These are phyloP conservation scores for Tylopilus sp. DNA, from an alignment of 768 basidiomycete genomes.

Conservation along the genomic window DNA sequence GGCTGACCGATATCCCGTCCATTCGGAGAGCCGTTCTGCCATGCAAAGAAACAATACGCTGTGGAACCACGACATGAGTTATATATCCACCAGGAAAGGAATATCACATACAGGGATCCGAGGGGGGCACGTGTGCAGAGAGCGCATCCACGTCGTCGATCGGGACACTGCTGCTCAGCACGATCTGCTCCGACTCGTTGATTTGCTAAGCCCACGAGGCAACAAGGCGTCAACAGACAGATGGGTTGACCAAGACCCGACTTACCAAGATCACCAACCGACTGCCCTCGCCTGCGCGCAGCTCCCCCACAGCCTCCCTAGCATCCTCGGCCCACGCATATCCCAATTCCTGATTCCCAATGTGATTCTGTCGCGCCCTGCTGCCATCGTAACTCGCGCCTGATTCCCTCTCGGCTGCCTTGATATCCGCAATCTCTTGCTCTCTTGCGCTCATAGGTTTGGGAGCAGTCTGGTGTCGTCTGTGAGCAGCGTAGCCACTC, in stretches of 20 bases:
- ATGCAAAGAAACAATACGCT: slow-evolving; percentile 66
- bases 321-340: slow-evolving; percentile 67
- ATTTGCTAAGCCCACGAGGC: slow-evolving; percentile 48
- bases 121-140: slow-evolving; percentile 45
- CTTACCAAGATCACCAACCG: slow-evolving; percentile 66
- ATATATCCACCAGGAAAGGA: background rate
- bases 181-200: slow-evolving; percentile 58
- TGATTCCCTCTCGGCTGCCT: slow-evolving; percentile 67
- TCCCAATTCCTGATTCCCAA: slow-evolving; percentile 54
- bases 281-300: slow-evolving; percentile 47
- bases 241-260: background rate
- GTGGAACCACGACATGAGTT: background rate
- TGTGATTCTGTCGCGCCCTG: slow-evolving; percentile 49
- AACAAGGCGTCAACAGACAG: background rate
- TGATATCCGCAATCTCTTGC: slow-evolving; percentile 75
- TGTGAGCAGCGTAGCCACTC: slow-evolving; percentile 71
- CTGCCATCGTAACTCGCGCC: slow-evolving; percentile 57
- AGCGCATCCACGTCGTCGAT: slow-evolving; percentile 44
- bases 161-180: slow-evolving; percentile 42
- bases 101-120: slow-evolving; percentile 48
- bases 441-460: slow-evolving; percentile 82
- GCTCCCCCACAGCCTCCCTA: slow-evolving; percentile 57
- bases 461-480: slow-evolving; percentile 67
- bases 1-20: slow-evolving; percentile 59
- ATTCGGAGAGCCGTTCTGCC: slow-evolving; percentile 46